Evolutionary conservation across 257 asterid species (phyloP).

Genomic region (Mitragyna speciosa): DNA sequence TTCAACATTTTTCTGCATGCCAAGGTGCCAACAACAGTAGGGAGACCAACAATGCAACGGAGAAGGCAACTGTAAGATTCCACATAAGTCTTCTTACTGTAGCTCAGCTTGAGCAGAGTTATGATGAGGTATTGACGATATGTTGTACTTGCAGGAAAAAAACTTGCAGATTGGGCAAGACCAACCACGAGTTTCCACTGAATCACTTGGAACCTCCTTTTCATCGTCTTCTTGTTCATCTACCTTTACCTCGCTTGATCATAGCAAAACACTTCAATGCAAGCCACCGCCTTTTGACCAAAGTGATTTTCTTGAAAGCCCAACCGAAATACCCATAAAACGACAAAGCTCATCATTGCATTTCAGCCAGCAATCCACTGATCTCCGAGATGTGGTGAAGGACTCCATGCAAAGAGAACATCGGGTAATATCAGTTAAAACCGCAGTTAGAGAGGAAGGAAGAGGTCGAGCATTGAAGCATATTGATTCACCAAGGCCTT

Average conservation of each 20-base stretch:
- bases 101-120: conserved; percentile 5
- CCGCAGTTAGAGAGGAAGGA: conserved; percentile 45
- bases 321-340: conserved; percentile 29
- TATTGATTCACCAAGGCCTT: conserved; percentile 91
- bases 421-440: conserved; percentile 57
- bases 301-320: conserved; percentile 35
- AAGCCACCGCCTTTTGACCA: conserved; percentile 32
- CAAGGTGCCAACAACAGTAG: conserved; percentile 47
- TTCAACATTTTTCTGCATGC: conserved; percentile 27
- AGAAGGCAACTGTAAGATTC: conserved; percentile 41
- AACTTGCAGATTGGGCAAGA: conserved; percentile 37
- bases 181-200: conserved; percentile 54
- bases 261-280: conserved; percentile 40
- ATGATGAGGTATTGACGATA: conserved; percentile 18
- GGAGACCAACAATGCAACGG: conserved; percentile 45
- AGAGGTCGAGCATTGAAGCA: conserved; percentile 63
- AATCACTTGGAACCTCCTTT: conserved; percentile 60
- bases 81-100: conserved; percentile 5
- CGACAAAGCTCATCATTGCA: conserved; percentile 30
- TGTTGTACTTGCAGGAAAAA: conserved; percentile 52
- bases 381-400: conserved; percentile 68
- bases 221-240: conserved; percentile 70
- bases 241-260: conserved; percentile 58
- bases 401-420: conserved; percentile 81
- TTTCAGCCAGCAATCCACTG: conserved; percentile 40